Conservation (phyloP, 371 early-diverging fungal genomes). For the Dichotomocladium elegans region DNA sequence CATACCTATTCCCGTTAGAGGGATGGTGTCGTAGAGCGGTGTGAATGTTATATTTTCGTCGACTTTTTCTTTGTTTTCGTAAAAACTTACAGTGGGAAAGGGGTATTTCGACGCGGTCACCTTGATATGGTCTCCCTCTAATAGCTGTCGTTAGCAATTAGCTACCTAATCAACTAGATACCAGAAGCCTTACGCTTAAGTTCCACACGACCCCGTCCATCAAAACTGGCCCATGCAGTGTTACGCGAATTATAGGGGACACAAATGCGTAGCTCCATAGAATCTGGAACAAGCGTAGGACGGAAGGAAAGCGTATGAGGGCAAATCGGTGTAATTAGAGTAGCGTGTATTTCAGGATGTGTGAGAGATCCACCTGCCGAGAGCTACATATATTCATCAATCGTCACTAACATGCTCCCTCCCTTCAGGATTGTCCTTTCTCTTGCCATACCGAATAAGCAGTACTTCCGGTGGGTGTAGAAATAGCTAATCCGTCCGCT, state of each 20-base stretch:
- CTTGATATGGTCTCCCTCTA: constrained; percentile 83
- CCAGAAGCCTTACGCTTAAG: constrained; percentile 53
- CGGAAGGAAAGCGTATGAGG: constrained; percentile 94
- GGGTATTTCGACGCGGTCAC: constrained; percentile 83
- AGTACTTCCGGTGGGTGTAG: constrained; percentile 97
- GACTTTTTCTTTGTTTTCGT: no score
- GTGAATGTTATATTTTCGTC: no score
- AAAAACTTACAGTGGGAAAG: constrained; percentile 85
- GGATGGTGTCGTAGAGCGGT: no score
- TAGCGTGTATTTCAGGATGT: constrained; percentile 91
- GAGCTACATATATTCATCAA: constrained; percentile 31
- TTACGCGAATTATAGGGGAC: constrained; percentile 74
- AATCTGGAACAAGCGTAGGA: constrained; percentile 92
- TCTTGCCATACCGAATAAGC: constrained; percentile 79
- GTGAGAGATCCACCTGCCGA: constrained; percentile 93
- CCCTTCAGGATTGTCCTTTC: no score
- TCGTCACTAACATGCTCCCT: no score
- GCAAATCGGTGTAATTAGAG: constrained; percentile 93
- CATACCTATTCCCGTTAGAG: constrained; percentile 61
- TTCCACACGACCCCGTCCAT: constrained; percentile 88
- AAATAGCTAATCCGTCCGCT: constrained; percentile 89
- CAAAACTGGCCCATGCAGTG: constrained; percentile 87
- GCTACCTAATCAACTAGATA: neutral
- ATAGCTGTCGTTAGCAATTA: neutral
- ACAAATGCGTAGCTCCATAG: constrained; percentile 78